Evolutionary conservation across 345 rosid species (phyloP).

Genomic region (Conringia planisiliqua): DNA sequence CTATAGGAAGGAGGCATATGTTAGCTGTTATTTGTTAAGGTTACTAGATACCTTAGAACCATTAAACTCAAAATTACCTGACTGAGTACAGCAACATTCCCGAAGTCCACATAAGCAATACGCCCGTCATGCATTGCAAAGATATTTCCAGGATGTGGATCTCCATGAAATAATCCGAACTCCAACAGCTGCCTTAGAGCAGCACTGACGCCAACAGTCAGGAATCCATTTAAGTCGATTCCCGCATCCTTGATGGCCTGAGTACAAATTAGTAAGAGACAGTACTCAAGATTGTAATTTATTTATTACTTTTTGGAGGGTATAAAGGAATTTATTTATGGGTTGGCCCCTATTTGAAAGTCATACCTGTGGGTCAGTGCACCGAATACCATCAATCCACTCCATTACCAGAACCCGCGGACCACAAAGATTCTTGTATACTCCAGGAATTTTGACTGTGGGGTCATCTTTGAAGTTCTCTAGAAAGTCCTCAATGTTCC

Average conservation of each 20-base stretch:
- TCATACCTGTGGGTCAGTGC: conserved; percentile 91
- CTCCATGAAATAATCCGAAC: conserved; percentile 95
- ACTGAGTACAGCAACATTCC: conserved; percentile 97
- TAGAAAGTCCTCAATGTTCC: conserved; percentile 87
- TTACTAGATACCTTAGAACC: background rate
- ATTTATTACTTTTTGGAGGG: conserved; percentile 10
- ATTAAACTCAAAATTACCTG: conserved; percentile 49
- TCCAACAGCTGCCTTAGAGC: conserved; percentile 90
- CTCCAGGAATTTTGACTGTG: conserved; percentile 89
- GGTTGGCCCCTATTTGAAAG: conserved; percentile 8
- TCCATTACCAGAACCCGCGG: conserved; percentile 96
- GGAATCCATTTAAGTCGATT: conserved; percentile 79
- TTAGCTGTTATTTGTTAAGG: background rate
- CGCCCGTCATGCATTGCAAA: conserved; percentile 99
- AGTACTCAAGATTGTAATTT: conserved; percentile 2
- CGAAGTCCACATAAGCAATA: conserved; percentile 97
- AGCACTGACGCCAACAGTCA: conserved; percentile 97
- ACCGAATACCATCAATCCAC: conserved; percentile 98
- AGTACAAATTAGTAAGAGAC: conserved; percentile 17
- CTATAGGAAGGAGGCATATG: background rate
- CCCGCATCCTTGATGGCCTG: conserved; percentile 95
- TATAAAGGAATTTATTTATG: background rate
- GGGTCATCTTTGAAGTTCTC: conserved; percentile 95
- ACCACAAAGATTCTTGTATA: conserved; percentile 81
- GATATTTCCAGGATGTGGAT: conserved; percentile 99